A percentile compares a stretch with the other conserved stretches of the same genome.
Evolutionary conservation across 73 alveolate genomes (phyloP).

Genomic region (Uronychia binucleata): DNA sequence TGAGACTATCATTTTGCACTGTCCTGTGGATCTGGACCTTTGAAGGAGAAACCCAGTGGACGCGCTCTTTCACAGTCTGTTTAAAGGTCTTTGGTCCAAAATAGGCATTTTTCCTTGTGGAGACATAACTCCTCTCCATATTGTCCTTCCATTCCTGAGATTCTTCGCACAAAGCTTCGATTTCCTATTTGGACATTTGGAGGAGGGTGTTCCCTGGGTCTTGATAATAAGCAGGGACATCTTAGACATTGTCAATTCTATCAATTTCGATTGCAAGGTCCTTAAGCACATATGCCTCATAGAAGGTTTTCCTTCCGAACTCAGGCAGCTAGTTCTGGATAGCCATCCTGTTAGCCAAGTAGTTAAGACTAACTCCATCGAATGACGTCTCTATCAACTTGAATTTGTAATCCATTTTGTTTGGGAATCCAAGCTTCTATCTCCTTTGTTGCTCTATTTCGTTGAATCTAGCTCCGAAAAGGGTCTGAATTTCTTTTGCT

Average conservation of each 20-base stretch:
- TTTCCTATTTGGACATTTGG: neutral
- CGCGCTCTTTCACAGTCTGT: neutral
- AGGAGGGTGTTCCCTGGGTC: neutral
- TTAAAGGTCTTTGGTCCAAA: slow-evolving; percentile 23
- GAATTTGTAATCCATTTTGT: neutral
- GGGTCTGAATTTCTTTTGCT: neutral
- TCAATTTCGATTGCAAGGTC: neutral
- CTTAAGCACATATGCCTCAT: neutral
- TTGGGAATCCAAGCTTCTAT: neutral
- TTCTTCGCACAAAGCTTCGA: neutral
- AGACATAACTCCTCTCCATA: neutral
- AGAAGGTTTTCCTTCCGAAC: neutral
- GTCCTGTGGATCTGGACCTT: neutral
- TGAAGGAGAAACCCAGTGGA: slow-evolving; percentile 12
- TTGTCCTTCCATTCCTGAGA: neutral
- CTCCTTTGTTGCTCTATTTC: neutral
- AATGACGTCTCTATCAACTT: neutral
- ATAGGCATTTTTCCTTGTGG: neutral
- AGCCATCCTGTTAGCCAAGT: neutral
- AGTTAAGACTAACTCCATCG: neutral
- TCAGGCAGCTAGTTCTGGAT: neutral
- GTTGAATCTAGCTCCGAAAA: no score
- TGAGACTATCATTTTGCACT: neutral
- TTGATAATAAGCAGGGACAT: neutral
- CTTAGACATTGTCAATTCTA: neutral